These are phyloP conservation scores for Neurospora tetraspora DNA, from an alignment of 495 filamentous ascomycete species.

Conservation along the genomic window DNA sequence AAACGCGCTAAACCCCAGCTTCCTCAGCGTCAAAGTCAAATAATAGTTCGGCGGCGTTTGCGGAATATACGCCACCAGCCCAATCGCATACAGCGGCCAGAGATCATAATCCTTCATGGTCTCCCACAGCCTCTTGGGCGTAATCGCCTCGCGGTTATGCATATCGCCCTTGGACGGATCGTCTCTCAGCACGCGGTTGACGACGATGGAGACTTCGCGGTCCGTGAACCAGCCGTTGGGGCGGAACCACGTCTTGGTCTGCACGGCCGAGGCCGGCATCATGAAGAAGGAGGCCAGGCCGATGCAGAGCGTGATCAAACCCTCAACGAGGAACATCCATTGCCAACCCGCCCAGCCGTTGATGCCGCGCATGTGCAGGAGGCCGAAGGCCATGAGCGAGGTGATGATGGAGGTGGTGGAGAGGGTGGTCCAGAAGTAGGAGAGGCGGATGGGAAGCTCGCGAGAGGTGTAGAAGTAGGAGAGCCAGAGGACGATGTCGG, in stretches of 20 bases:
- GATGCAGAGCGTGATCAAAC: conserved; percentile 40
- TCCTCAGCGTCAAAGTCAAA: conserved; percentile 52
- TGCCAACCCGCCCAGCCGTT: conserved; percentile 48
- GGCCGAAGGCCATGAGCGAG: conserved; percentile 41
- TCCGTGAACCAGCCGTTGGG: conserved; percentile 44
- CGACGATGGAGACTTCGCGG: conserved; percentile 41
- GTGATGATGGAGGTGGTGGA: conserved; percentile 42
- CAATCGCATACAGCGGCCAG: conserved; percentile 62
- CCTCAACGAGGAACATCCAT: conserved; percentile 49
- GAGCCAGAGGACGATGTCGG: conserved; percentile 47
- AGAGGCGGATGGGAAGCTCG: conserved; percentile 53
- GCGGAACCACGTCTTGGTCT: conserved; percentile 41
- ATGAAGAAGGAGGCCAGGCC: conserved; percentile 43
- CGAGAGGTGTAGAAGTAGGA: conserved; percentile 63
- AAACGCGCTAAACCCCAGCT: conserved; percentile 56
- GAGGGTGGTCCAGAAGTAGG: conserved; percentile 44
- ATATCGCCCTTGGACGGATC: conserved; percentile 49
- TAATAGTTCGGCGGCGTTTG: conserved; percentile 45
- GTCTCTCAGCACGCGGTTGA: conserved; percentile 39
- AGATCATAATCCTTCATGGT: conserved; percentile 60
- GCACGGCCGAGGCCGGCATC: conserved; percentile 44
- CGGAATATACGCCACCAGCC: conserved; percentile 50
- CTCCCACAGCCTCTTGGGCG: conserved; percentile 45
- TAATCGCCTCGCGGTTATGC: conserved; percentile 53
- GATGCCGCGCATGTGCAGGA: conserved; percentile 42